phyloP scores from a whole-genome alignment of 2,329 filamentous ascomycete genomes.

The Torrubiella hemipterigena region DNA sequence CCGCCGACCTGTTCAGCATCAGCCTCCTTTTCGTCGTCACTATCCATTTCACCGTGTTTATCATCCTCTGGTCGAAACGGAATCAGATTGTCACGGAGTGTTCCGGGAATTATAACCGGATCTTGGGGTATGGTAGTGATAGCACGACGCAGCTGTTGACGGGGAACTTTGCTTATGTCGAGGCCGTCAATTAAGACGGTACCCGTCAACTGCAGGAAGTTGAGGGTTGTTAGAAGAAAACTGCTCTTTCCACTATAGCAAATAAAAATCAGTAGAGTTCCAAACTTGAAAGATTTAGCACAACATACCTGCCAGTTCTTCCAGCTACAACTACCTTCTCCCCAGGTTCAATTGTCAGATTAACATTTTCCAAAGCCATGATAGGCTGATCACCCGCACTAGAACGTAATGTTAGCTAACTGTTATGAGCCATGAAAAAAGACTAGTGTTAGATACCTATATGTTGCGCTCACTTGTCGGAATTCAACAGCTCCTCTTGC shows the following conservation, averaged over 20 bases:
- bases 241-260: constrained; percentile 23
- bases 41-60: too few relatives aligned
- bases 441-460: constrained; percentile 4
- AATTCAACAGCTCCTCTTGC: constrained; percentile 13
- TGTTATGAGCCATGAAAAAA: not conserved
- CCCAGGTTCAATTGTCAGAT: not conserved
- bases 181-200: constrained; percentile 30
- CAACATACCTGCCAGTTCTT: not conserved
- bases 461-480: constrained; percentile 9
- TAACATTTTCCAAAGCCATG: not conserved
- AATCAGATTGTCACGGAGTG: constrained; percentile 36
- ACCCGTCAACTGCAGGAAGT: constrained; percentile 31
- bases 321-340: not conserved
- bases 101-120: constrained; percentile 30
- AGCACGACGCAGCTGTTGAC: constrained; percentile 25
- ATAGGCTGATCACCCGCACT: not conserved
- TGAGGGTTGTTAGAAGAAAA: constrained; percentile 29
- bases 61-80: too few relatives aligned
- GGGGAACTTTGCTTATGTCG: constrained; percentile 22
- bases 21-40: too few relatives aligned
- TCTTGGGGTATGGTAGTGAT: constrained; percentile 40
- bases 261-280: too few relatives aligned
- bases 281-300: too few relatives aligned
- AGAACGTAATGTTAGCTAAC: not conserved
- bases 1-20: too few relatives aligned